Percentiles rank a stretch among this genome's conserved stretches.
phyloP scores from a whole-genome alignment of 2,329 filamentous ascomycete species.

The Fusarium mundagurra region DNA sequence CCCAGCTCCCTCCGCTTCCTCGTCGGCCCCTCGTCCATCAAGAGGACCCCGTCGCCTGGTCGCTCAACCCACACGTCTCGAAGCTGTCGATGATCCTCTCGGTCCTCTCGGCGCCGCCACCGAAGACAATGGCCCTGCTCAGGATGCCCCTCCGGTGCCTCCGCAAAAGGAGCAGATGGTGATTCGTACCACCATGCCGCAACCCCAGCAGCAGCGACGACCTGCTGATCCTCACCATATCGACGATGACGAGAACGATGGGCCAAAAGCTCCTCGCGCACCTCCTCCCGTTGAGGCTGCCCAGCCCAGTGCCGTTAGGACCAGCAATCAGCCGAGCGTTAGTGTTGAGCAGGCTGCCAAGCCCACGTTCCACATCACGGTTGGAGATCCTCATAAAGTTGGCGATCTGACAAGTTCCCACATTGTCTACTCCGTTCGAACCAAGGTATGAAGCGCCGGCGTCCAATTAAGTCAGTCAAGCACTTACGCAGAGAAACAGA shows the following conservation, averaged over 20 bases:
- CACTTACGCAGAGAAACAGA: slow-evolving; percentile 61
- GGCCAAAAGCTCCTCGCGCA: slow-evolving; percentile 63
- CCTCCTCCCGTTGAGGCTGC: slow-evolving; percentile 73
- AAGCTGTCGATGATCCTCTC: slow-evolving; percentile 80
- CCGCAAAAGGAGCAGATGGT: slow-evolving; percentile 74
- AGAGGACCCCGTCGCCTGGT: slow-evolving; percentile 71
- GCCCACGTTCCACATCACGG: slow-evolving; percentile 87
- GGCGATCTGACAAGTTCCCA: slow-evolving; percentile 96
- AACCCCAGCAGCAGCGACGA: slow-evolving; percentile 54
- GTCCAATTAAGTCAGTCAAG: background rate
- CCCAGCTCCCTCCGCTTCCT: slow-evolving; percentile 42
- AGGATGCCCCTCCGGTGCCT: slow-evolving; percentile 71
- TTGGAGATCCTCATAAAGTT: slow-evolving; percentile 97
- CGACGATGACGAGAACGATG: slow-evolving; percentile 75
- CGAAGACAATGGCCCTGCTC: slow-evolving; percentile 53
- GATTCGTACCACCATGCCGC: slow-evolving; percentile 66
- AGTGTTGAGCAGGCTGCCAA: slow-evolving; percentile 94
- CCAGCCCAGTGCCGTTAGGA: slow-evolving; percentile 60
- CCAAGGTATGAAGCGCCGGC: slow-evolving; percentile 69
- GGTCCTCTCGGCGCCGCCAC: slow-evolving; percentile 78
- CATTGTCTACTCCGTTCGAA: slow-evolving; percentile 96
- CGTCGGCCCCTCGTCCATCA: slow-evolving; percentile 53
- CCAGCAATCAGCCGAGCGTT: slow-evolving; percentile 76
- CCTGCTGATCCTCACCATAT: slow-evolving; percentile 71
- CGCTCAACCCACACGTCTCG: slow-evolving; percentile 79